Evolutionary conservation across 1,139 yeast genomes (phyloP), one percentile per base, ranked within the genome.

Genomic region (Schwanniomyces etchellsii): DNA sequence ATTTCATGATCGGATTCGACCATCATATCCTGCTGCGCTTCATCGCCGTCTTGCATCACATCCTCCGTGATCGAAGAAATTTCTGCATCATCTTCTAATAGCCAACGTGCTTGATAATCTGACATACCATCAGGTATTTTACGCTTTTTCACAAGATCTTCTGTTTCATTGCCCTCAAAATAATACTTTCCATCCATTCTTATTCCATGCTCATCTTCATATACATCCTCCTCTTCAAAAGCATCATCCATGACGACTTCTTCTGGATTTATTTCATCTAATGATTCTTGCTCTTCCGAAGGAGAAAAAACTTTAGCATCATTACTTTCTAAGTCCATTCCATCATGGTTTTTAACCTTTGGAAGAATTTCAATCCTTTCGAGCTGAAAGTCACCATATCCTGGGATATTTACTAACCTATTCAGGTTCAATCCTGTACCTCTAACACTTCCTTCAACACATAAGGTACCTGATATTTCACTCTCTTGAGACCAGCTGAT

Each of bases 61-160:
- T 73, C 76, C n/a, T n/a, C n/a, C n/a, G n/a, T n/a, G n/a, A n/a
- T n/a, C 20, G 72, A 74, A 46, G 64, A 64, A 12, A 57, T 62
- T 36, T 64, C 72, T 31, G 70, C 55, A 18, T 64, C 67, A 39
- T 67, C 74, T 36, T 67, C 93, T 30, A 86, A 62, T 45, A 83
- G 73, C 98, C 98, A 91, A 50, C 85, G 77, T 5, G 95, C 85
- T 60, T 91, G 98, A 53, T 89, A 89, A 35, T 83, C 95, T 0
- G 96, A 88, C 28, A 95, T 81, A 14, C 97, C 97, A 48, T 74
- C 74, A 13, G 97, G 97, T 18, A 85, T 63, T 45, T 65, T 73
- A 37, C 46, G 35, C 57, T 62, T 34, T 49, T 59, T 56, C 34
- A 50, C 42, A 38, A 48, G 30, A 35, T 11, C n/a, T 5, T 20